Conservation (phyloP, 345 rosid genomes). For the Capsella bursapastoris region DNA sequence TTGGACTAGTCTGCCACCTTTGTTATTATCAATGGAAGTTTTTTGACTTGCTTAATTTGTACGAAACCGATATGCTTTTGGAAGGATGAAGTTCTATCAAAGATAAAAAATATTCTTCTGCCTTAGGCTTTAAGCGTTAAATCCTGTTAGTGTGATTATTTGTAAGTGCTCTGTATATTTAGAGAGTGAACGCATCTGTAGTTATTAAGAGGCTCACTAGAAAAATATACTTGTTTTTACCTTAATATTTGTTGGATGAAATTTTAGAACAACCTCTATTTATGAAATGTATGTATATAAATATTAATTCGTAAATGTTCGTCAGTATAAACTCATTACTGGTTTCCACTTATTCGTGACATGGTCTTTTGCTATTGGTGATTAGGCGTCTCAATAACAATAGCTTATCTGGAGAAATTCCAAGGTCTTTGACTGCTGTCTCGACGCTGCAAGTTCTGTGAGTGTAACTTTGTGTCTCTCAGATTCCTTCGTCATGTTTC, state of each 20-base stretch:
- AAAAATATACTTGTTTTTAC: neutral
- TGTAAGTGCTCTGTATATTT: constrained; percentile 3
- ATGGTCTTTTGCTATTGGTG: constrained; percentile 36
- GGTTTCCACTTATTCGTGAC: constrained; percentile 4
- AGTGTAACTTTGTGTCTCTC: constrained; percentile 34
- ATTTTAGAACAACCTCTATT: neutral
- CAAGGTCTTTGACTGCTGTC: constrained; percentile 48
- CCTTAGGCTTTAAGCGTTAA: constrained; percentile 4
- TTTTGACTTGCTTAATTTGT: constrained; percentile 4
- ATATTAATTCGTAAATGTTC: neutral
- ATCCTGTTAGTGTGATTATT: neutral
- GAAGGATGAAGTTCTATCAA: neutral
- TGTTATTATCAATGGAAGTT: constrained; percentile 1
- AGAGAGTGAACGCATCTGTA: constrained; percentile 11
- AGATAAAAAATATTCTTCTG: neutral
- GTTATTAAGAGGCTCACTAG: constrained; percentile 7
- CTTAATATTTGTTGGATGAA: constrained; percentile 24
- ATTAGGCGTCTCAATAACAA: constrained; percentile 51
- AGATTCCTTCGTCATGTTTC: constrained; percentile 16
- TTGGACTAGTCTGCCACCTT: neutral
- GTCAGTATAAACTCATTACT: constrained; percentile 7
- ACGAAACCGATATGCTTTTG: neutral
- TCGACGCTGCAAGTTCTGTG: constrained; percentile 46
- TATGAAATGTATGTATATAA: constrained; percentile 3
- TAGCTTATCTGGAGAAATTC: constrained; percentile 49